These are phyloP conservation scores for Chalciporus sphaerocephalus DNA, from an alignment of 768 basidiomycete species.

Conservation along the genomic window DNA sequence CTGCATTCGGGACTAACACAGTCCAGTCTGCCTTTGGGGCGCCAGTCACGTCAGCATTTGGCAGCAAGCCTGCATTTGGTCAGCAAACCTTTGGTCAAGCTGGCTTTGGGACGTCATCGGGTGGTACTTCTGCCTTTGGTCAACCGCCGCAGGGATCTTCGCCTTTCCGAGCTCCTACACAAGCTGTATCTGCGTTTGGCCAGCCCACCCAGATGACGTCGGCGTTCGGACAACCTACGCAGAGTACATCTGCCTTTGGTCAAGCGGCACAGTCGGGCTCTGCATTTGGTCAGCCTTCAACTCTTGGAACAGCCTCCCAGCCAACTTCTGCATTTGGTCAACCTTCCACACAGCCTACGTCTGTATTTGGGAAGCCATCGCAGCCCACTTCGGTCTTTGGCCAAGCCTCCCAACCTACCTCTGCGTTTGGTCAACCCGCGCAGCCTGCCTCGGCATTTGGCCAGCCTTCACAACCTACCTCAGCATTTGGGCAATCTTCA, in stretches of 20 bases:
- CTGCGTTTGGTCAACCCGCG: slow-evolving; percentile 34
- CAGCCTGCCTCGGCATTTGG: slow-evolving; percentile 28
- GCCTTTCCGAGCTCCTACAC: slow-evolving; percentile 33
- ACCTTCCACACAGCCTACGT: slow-evolving; percentile 28
- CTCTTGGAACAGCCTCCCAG: slow-evolving; percentile 33
- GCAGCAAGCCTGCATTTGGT: slow-evolving; percentile 32
- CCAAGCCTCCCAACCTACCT: slow-evolving; percentile 29
- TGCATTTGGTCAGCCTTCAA: slow-evolving; percentile 37
- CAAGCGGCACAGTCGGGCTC: slow-evolving; percentile 32
- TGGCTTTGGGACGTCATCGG: slow-evolving; percentile 20
- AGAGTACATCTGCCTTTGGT: slow-evolving; percentile 28
- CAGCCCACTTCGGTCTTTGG: slow-evolving; percentile 26
- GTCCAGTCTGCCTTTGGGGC: slow-evolving; percentile 32
- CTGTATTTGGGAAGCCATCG: slow-evolving; percentile 31
- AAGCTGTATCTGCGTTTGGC: slow-evolving; percentile 37
- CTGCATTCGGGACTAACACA: slow-evolving; percentile 38
- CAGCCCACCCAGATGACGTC: slow-evolving; percentile 33
- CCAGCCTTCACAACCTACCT: slow-evolving; percentile 29
- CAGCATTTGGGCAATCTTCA: slow-evolving; percentile 35
- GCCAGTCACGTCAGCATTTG: slow-evolving; percentile 21
- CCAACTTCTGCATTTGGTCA: slow-evolving; percentile 24
- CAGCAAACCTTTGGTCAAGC: slow-evolving; percentile 39
- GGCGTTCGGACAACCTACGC: slow-evolving; percentile 35
- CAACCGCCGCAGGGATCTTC: slow-evolving; percentile 28
- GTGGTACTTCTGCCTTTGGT: slow-evolving; percentile 22